Evolutionary conservation across 2,329 filamentous ascomycete species (phyloP).

Genomic region (Fusarium sp.): DNA sequence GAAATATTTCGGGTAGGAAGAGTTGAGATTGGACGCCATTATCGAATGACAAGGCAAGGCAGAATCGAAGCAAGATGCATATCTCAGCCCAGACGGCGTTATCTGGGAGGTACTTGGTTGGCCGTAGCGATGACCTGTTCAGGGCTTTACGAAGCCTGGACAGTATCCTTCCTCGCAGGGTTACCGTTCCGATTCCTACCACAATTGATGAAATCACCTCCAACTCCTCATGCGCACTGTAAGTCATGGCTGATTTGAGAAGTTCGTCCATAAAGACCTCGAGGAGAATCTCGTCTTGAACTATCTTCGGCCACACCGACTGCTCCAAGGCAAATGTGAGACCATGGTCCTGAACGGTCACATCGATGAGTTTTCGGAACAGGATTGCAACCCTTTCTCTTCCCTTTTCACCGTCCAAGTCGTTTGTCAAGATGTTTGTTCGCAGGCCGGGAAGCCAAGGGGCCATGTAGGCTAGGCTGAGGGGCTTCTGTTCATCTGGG

Average conservation of each 20-base stretch:
- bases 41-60: constrained; percentile 74
- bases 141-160: constrained; percentile 73
- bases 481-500: constrained; percentile 72
- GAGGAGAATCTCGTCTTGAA: constrained; percentile 71
- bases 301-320: constrained; percentile 72
- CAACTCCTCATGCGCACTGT: constrained; percentile 68
- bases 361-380: constrained; percentile 74
- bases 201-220: constrained; percentile 72
- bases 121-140: constrained; percentile 73
- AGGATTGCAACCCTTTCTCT: constrained; percentile 72
- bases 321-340: constrained; percentile 72
- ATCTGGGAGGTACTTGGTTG: constrained; percentile 73
- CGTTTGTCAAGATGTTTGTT: constrained; percentile 67
- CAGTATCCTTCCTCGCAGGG: constrained; percentile 72
- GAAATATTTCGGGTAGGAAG: constrained; percentile 75
- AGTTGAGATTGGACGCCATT: constrained; percentile 74
- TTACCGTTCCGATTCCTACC: constrained; percentile 72
- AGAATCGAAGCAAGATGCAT: constrained; percentile 73
- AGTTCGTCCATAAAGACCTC: constrained; percentile 76
- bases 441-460: constrained; percentile 74
- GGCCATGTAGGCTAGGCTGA: constrained; percentile 76
- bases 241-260: constrained; percentile 69
- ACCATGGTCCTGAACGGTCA: constrained; percentile 69
- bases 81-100: constrained; percentile 78
- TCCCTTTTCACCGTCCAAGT: constrained; percentile 72